These are phyloP conservation scores for Tanozyma kutaoensis DNA, from an alignment of 805 yeast species.

Conservation along the genomic window DNA sequence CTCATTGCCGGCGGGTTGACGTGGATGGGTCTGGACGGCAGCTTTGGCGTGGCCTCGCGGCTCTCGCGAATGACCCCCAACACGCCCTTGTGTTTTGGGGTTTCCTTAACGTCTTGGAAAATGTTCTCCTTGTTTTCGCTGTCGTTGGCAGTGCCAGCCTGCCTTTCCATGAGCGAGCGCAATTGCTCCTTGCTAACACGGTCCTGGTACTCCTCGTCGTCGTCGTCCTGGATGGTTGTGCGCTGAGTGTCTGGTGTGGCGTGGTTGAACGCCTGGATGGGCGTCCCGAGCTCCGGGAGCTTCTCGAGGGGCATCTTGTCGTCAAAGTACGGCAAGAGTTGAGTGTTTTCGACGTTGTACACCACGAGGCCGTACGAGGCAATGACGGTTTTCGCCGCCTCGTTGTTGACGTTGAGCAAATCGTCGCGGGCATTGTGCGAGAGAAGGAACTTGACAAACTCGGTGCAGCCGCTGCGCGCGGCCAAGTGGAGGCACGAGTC, in stretches of 20 bases:
- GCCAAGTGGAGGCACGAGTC: conserved; percentile 81
- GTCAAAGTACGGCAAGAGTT: conserved; percentile 2
- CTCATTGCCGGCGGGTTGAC: too few species aligned
- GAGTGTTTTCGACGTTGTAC: conserved; percentile 14
- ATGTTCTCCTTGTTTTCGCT: conserved; percentile 38
- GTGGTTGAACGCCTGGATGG: too few species aligned
- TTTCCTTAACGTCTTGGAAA: too few species aligned
- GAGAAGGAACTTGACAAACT: conserved; percentile 66
- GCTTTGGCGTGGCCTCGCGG: too few species aligned
- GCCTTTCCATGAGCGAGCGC: conserved; percentile 11
- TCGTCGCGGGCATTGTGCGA: conserved; percentile 74
- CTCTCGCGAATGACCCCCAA: too few species aligned
- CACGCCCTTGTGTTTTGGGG: too few species aligned
- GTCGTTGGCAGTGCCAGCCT: conserved; percentile 15
- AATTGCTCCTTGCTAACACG: conserved; percentile 23
- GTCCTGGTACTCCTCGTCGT: conserved; percentile 19
- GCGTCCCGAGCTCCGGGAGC: too few species aligned
- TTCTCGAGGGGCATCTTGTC: too few species aligned
- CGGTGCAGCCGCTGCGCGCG: conserved; percentile 48
- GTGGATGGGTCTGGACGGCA: too few species aligned
- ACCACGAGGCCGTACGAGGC: conserved; percentile 23
- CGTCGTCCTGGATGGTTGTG: conserved; percentile 31
- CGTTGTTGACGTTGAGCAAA: conserved; percentile 25
- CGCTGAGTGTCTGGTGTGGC: conserved; percentile 34
- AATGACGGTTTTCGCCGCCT: conserved; percentile 30